Conservation (phyloP, 192 early-diverging fungal genomes). For the Rhizophagus sp. region DNA sequence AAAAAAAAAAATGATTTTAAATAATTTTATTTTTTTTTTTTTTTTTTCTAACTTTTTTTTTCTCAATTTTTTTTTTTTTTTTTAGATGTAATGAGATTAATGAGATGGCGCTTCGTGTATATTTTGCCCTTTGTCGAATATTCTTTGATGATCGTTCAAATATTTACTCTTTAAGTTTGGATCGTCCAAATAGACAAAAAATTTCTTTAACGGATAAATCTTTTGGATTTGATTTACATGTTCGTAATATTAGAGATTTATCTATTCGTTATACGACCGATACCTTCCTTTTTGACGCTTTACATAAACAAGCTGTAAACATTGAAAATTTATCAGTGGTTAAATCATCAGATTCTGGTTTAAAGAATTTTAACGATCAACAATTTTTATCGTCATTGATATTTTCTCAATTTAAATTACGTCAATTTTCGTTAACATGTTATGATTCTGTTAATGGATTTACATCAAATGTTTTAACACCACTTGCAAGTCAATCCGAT, state of each 20-base stretch:
- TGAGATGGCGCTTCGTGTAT: background rate
- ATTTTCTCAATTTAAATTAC: constrained; percentile 12
- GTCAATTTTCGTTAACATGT: background rate
- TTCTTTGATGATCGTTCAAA: background rate
- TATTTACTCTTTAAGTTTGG: constrained; percentile 8
- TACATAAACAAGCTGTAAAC: constrained; percentile 9
- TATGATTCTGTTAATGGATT: constrained; percentile 14
- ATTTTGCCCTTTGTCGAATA: constrained; percentile 3
- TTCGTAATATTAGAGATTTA: constrained; percentile 13
- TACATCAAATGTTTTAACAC: constrained; percentile 13
- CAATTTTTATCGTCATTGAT: constrained; percentile 3
- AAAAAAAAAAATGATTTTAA: too few species aligned
- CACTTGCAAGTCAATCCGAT: constrained; percentile 15
- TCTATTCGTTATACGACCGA: constrained; percentile 9
- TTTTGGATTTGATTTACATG: background rate
- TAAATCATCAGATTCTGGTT: background rate
- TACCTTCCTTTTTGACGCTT: background rate
- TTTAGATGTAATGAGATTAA: background rate
- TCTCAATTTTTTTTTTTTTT: background rate
- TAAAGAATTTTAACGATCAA: constrained; percentile 13
- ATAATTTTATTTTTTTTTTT: background rate
- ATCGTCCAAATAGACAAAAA: background rate
- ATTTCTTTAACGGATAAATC: background rate
- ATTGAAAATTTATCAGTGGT: background rate
- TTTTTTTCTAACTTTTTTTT: background rate